Base-by-base conservation (phyloP, 805 yeast species). In the Teunomyces lycoperdinae region DNA sequence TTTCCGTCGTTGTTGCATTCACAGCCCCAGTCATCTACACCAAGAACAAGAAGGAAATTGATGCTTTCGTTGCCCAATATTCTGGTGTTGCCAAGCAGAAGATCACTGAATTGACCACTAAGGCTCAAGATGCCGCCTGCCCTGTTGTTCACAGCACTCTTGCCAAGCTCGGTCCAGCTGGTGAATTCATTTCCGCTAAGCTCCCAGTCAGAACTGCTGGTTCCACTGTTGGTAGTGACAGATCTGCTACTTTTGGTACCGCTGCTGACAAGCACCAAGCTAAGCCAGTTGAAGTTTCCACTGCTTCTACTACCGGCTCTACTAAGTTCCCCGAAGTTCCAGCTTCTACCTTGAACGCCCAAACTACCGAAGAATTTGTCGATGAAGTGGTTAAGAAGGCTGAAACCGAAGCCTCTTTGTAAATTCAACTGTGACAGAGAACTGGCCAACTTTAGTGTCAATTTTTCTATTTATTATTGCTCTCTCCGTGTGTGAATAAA, bases 41-140 rank as follows among this genome's bases (percentile, higher is more conserved):
- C 58, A 77, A 77, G 56, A 83, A 87, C 79, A 84, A 89, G 77
- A 77, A 77, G 61, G 85, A 87, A 74, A 86, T 91, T 61, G 90
- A 87, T 70, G 79, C 79, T 42, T 77, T 80, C 39, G 77, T 83
- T 38, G 76, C 75, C 45, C 66, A 72, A 51, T 62, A 60, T 60
- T 53, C 76, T 51, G 62, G 63, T 55, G 39, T 77, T 31, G 82
- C 81, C 42, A 77, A 74, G 58, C 77, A 71, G 39, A 81, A 83
- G 67, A 59, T 81, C 28, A 58, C 71, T 30, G 80, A 79, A 61
- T 58, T 56, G 55, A 56, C 69, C 48, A 60, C 68, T 38, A 20
- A 58, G 27, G 71, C 76, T 42, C 70, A 73, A 49, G 63, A 67
- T 42, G 68, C 72, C 57, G 71, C 77, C 38, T 74, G 74, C 52